Conservation (phyloP, 2,329 filamentous ascomycete species). For the Hypoxylon sp. region DNA sequence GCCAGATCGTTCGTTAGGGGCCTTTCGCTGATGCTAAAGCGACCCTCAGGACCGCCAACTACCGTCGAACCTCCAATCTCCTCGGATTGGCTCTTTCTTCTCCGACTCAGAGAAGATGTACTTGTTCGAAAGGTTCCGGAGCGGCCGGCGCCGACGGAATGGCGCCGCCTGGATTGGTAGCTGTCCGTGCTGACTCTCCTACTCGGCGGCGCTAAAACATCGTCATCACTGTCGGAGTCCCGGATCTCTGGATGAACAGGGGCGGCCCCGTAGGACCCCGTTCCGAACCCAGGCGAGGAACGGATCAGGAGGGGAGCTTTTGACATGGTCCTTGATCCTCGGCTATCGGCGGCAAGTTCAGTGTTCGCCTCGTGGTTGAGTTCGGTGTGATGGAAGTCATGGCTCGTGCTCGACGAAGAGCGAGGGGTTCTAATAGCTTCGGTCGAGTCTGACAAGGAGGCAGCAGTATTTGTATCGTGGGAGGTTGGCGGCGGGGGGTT, state of each 20-base stretch:
- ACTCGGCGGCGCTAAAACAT: slow-evolving; percentile 43
- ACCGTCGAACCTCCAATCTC: slow-evolving; percentile 67
- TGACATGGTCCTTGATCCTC: slow-evolving; percentile 55
- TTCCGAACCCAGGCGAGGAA: slow-evolving; percentile 72
- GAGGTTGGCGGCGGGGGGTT: slow-evolving; percentile 47
- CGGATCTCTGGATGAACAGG: slow-evolving; percentile 61
- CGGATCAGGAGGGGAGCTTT: slow-evolving; percentile 70
- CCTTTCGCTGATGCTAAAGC: slow-evolving; percentile 67
- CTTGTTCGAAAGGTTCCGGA: slow-evolving; percentile 48
- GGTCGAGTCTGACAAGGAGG: slow-evolving; percentile 23
- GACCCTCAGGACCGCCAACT: slow-evolving; percentile 68
- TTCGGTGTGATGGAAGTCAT: slow-evolving; percentile 46
- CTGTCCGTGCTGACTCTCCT: slow-evolving; percentile 48
- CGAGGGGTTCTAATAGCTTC: slow-evolving; percentile 37
- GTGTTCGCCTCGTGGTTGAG: slow-evolving; percentile 45
- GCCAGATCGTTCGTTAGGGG: slow-evolving; percentile 63
- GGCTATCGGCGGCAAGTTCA: slow-evolving; percentile 42
- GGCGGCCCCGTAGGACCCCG: slow-evolving; percentile 73
- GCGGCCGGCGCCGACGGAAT: slow-evolving; percentile 47
- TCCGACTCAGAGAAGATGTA: slow-evolving; percentile 50
- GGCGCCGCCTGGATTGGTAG: slow-evolving; percentile 47
- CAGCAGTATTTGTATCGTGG: slow-evolving; percentile 40
- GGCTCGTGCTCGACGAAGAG: slow-evolving; percentile 44
- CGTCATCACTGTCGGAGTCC: slow-evolving; percentile 54
- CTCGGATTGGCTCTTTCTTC: slow-evolving; percentile 59